Percentiles rank a stretch among this genome's conserved stretches.
phyloP scores from a whole-genome alignment of 805 yeast genomes.

The Priceomyces carsonii region DNA sequence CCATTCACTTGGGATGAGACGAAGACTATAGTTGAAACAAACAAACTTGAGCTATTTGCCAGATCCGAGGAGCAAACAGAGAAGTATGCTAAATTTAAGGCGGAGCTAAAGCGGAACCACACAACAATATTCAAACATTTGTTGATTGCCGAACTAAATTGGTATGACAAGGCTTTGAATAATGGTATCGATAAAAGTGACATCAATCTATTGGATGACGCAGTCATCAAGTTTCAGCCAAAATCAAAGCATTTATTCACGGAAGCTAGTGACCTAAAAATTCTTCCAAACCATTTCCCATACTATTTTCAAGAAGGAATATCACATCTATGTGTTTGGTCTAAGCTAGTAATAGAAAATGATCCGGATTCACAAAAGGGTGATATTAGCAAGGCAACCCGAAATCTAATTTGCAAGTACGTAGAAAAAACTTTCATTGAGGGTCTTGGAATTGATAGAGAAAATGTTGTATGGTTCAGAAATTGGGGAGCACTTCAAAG shows the following conservation, averaged over 20 bases:
- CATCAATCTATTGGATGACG: constrained; percentile 9
- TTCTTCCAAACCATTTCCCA: constrained; percentile 63
- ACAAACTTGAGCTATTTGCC: constrained; percentile 48
- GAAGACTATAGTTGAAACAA: constrained; percentile 34
- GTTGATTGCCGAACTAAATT: constrained; percentile 46
- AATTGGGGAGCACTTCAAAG: constrained; percentile 73
- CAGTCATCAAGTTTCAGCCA: constrained; percentile 19
- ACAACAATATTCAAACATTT: constrained; percentile 51
- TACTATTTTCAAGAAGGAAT: constrained; percentile 56
- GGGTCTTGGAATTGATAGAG: constrained; percentile 38
- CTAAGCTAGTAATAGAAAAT: constrained; percentile 53
- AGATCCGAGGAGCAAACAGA: constrained; percentile 47
- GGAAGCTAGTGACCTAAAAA: constrained; percentile 42
- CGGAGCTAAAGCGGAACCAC: constrained; percentile 28
- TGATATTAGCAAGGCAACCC: constrained; percentile 46
- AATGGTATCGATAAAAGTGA: constrained; percentile 19
- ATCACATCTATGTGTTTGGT: constrained; percentile 67
- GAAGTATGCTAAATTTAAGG: constrained; percentile 49
- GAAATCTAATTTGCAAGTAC: constrained; percentile 43
- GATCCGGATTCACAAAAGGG: constrained; percentile 54
- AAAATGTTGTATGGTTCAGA: constrained; percentile 62
- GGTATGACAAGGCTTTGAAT: constrained; percentile 42
- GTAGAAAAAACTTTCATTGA: constrained; percentile 51
- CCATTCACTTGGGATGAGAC: constrained; percentile 53
- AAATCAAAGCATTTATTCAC: constrained; percentile 43